Base-by-base conservation (phyloP, 768 basidiomycete species). In the Aureoboletus auriporus region DNA sequence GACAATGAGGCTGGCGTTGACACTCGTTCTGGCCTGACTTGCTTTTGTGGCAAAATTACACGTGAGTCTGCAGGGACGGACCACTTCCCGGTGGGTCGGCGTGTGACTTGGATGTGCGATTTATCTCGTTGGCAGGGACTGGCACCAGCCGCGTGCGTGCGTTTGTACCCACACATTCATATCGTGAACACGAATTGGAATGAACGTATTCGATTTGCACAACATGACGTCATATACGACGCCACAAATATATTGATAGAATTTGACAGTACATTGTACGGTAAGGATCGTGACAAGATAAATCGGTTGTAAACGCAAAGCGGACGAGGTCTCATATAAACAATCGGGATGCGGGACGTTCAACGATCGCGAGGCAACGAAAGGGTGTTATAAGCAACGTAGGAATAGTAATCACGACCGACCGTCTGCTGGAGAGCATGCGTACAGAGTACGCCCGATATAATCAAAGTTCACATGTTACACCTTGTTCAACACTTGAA, bases 401-500 rank as follows among this genome's bases (percentile, higher is more conserved):
- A 49, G 49, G 37, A 47, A 44, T 50, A 53, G 36, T 47, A 41
- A 35, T 56, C 51, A 53, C 47, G 47, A 56, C 38, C 27, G 34
- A 49, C 49, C 51, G 39, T 47, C 38, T 47, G 42, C 46, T 51
- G 51, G 36, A 50, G 47, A 33, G 53, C 49, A 46, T 48, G 54
- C 51, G 44, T 55, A 48, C 35, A 34, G 48, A 35, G 48, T 40
- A 56, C 47, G 50, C 63, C 55, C 56, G 50, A 58, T 49, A 67
- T 69, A 68, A 70, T 65, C 73, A 71, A 67, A 70, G 72, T 78
- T 73, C 74, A 62, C 59, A 60, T 66, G 61, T 65, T 71, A 74
- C 71, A 75, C 71, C 72, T 73, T 69, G 73, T 78, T 78, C 73
- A 78, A 79, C 77, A 78, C 71, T 75, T 74, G 73, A 76, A 75